Conservation (phyloP, 768 basidiomycete species). For the Tubosaeta sp. region DNA sequence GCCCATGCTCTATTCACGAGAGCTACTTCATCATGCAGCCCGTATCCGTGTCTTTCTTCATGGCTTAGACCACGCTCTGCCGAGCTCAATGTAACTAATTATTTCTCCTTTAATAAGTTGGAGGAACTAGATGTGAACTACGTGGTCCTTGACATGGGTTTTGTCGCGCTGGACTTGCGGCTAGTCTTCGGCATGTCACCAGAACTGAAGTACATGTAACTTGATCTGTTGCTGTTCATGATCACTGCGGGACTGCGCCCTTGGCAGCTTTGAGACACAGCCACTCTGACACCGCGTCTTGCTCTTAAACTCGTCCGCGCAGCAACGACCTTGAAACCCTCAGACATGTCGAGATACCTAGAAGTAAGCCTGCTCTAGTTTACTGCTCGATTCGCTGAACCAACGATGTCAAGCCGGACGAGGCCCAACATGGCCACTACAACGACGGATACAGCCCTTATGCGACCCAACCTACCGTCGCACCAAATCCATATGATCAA, state of each 20-base stretch:
- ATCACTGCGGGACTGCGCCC: not conserved
- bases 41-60: too few relatives aligned
- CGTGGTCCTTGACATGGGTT: too few relatives aligned
- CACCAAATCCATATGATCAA: constrained; percentile 41
- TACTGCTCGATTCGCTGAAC: not conserved
- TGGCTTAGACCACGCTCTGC: too few relatives aligned
- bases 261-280: constrained; percentile 4
- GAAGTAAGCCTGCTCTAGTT: constrained; percentile 29
- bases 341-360: constrained; percentile 39
- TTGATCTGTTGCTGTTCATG: not conserved
- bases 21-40: too few relatives aligned
- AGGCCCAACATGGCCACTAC: constrained; percentile 58
- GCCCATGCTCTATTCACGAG: too few relatives aligned
- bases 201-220: too few relatives aligned
- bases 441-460: constrained; percentile 65
- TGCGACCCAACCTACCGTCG: constrained; percentile 21
- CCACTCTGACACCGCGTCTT: constrained; percentile 1
- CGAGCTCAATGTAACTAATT: too few relatives aligned
- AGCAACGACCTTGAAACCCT: constrained; percentile 1
- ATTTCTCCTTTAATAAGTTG: too few relatives aligned
- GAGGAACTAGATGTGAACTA: too few relatives aligned
- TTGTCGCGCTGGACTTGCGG: too few relatives aligned
- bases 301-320: not conserved
- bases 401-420: constrained; percentile 47
- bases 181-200: too few relatives aligned